phyloP scores from a whole-genome alignment of 2,329 filamentous ascomycete species.

The Fusarium goolgardi region DNA sequence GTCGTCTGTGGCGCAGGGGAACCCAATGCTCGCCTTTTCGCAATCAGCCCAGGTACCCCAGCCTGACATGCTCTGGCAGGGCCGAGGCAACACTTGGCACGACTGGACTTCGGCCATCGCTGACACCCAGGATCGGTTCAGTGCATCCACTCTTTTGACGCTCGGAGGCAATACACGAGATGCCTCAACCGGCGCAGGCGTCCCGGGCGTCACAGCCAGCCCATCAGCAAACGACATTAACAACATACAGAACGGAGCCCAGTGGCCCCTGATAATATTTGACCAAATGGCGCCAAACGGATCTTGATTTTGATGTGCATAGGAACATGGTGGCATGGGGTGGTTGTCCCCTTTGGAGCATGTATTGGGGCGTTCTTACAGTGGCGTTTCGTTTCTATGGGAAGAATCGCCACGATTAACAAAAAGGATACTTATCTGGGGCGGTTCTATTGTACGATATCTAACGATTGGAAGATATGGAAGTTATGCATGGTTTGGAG shows the following conservation, averaged over 20 bases:
- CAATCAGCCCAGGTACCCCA: conserved; percentile 52
- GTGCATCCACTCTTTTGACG: conserved; percentile 61
- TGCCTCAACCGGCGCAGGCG: conserved; percentile 24
- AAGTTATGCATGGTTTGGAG: conserved; percentile 15
- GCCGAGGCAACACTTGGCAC: conserved; percentile 61
- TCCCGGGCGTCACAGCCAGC: conserved; percentile 29
- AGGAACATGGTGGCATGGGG: not conserved
- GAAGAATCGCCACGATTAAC: conserved; percentile 12
- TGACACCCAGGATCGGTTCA: conserved; percentile 62
- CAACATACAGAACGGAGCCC: conserved; percentile 46
- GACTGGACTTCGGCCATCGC: conserved; percentile 66
- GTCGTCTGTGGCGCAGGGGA: conserved; percentile 46
- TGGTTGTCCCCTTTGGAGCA: conserved; percentile 27
- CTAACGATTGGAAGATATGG: conserved; percentile 24
- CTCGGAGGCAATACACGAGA: conserved; percentile 53
- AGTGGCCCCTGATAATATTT: conserved; percentile 51
- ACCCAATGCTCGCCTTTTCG: conserved; percentile 56
- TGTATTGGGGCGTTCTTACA: conserved; percentile 35
- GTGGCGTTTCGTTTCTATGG: conserved; percentile 18
- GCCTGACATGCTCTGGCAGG: conserved; percentile 52
- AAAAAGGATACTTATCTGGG: not conserved
- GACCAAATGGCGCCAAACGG: conserved; percentile 45
- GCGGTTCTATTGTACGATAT: conserved; percentile 18
- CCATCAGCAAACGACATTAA: conserved; percentile 45
- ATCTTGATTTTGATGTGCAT: conserved; percentile 37